phyloP scores from a whole-genome alignment of 2,329 filamentous ascomycete genomes.

The Didymella exigua region DNA sequence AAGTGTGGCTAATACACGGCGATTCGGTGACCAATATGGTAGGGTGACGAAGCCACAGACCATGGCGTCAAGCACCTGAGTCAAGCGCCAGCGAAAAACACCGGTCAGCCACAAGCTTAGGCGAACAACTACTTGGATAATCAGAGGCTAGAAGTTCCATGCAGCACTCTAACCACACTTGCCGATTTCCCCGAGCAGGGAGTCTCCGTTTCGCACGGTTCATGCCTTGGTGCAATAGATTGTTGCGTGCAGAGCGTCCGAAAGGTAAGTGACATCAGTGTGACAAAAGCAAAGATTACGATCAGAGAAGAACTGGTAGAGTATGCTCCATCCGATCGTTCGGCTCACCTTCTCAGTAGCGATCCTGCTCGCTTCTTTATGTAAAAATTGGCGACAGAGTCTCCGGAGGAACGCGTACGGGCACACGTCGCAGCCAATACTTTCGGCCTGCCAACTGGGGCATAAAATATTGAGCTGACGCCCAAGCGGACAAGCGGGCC shows the following conservation, averaged over 20 bases:
- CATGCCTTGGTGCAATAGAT: conserved; percentile 8
- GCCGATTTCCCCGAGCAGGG: conserved; percentile 12
- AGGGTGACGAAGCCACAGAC: conserved; percentile 10
- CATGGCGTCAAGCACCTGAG: conserved; percentile 4
- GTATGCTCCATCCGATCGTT: background rate
- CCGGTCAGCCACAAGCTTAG: conserved; percentile 13
- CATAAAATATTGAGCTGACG: conserved; percentile 13
- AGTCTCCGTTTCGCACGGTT: background rate
- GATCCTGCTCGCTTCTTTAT: background rate
- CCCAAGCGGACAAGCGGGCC: conserved; percentile 20
- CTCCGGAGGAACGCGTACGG: conserved; percentile 10
- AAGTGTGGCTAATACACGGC: conserved; percentile 15
- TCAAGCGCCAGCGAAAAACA: conserved; percentile 3
- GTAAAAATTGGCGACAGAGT: conserved; percentile 6
- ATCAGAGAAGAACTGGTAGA: background rate
- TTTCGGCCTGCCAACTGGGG: conserved; percentile 17
- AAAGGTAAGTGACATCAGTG: background rate
- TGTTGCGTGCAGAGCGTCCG: background rate
- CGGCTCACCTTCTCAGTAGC: conserved; percentile 7
- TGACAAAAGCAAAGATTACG: conserved; percentile 1
- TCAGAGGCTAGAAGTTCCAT: conserved; percentile 13
- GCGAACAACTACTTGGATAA: background rate
- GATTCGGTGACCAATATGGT: conserved; percentile 6
- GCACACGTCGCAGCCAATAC: conserved; percentile 22
- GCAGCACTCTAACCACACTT: conserved; percentile 13